Evolutionary conservation across 805 yeast genomes (phyloP).

Genomic region (Lachancea quebecensis): DNA sequence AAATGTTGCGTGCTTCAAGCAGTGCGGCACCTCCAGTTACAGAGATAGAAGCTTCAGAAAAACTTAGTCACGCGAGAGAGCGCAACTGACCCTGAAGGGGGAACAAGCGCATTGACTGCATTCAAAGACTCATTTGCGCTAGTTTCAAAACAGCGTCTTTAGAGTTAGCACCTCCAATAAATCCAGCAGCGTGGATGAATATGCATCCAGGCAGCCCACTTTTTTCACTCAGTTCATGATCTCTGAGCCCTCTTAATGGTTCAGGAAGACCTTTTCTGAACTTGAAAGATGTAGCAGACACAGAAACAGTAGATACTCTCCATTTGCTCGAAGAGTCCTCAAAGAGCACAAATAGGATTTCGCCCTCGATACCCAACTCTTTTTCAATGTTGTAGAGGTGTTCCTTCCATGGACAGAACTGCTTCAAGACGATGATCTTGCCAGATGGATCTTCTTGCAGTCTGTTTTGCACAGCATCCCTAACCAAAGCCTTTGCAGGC

Average conservation of each 20-base stretch:
- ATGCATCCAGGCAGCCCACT: slow-evolving; percentile 84
- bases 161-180: slow-evolving; percentile 89
- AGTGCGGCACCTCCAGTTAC: neutral
- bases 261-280: slow-evolving; percentile 86
- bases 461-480: slow-evolving; percentile 57
- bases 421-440: slow-evolving; percentile 62
- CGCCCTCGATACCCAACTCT: slow-evolving; percentile 46
- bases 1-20: neutral
- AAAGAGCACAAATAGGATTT: slow-evolving; percentile 71
- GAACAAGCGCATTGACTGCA: neutral
- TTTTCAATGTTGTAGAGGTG: slow-evolving; percentile 73
- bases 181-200: slow-evolving; percentile 94
- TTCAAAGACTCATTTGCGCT: slow-evolving; percentile 44
- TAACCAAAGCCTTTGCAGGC: slow-evolving; percentile 78
- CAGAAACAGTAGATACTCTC: slow-evolving; percentile 91
- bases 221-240: slow-evolving; percentile 63
- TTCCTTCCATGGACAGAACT: slow-evolving; percentile 92
- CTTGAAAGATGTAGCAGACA: slow-evolving; percentile 68
- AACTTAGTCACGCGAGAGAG: neutral
- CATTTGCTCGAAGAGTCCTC: slow-evolving; percentile 64
- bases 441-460: slow-evolving; percentile 59
- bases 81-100: no score
- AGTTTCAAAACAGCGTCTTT: slow-evolving; percentile 69
- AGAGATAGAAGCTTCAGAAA: neutral
- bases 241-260: slow-evolving; percentile 93